Percentiles rank a stretch among this genome's conserved stretches.
Conservation (phyloP, 257 asterid genomes). For the Solanum sparsipilum region DNA sequence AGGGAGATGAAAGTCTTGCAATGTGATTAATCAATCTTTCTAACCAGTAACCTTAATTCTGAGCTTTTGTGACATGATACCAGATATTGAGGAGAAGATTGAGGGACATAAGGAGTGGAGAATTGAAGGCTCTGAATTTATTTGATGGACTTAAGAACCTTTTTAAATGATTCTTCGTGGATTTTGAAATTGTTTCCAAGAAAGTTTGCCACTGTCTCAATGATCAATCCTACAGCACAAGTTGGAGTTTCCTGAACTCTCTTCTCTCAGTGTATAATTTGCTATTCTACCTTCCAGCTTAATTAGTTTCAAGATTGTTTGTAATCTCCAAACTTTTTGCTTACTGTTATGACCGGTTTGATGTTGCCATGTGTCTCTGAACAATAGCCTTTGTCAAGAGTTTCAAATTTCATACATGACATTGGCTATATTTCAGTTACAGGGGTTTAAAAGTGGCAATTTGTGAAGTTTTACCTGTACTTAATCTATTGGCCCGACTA, state of each 20-base stretch:
- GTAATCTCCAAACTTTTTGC: neutral
- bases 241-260: neutral
- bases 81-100: conserved; percentile 85
- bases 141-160: conserved; percentile 56
- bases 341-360: neutral
- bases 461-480: neutral
- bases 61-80: neutral
- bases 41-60: neutral
- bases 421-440: neutral
- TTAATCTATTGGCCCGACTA: neutral
- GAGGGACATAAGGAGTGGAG: conserved; percentile 78
- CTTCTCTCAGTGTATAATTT: neutral
- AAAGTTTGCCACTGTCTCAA: neutral
- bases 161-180: conserved; percentile 29
- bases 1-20: neutral
- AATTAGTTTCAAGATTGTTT: neutral
- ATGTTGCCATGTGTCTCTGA: neutral
- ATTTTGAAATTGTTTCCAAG: neutral
- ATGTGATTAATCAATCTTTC: neutral
- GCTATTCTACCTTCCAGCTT: neutral
- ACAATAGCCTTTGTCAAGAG: neutral
- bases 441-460: neutral
- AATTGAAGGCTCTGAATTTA: conserved; percentile 51
- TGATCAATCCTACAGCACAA: neutral
- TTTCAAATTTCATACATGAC: neutral